phyloP scores from a whole-genome alignment of 345 rosid genomes.

The Eutrema japonicum region DNA sequence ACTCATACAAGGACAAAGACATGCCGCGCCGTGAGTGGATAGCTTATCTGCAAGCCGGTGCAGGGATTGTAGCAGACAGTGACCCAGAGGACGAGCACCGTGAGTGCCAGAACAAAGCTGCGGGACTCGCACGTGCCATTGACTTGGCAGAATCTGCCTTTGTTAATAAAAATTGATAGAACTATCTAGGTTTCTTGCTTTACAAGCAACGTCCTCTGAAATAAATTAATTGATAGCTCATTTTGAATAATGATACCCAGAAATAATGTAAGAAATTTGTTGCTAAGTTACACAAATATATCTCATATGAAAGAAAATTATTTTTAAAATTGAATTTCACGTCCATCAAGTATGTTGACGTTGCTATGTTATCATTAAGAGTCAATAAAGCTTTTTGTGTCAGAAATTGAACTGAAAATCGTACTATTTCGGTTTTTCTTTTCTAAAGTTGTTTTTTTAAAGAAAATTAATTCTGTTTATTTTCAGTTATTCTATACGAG shows the following conservation, averaged over 20 bases:
- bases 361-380: neutral
- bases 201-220: slow-evolving; percentile 5
- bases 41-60: slow-evolving; percentile 86
- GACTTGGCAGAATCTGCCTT: slow-evolving; percentile 82
- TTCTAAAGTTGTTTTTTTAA: no score
- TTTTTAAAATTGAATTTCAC: neutral
- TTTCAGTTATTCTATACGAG: no score
- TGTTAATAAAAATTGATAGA: slow-evolving; percentile 34
- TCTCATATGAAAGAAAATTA: neutral
- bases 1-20: slow-evolving; percentile 62
- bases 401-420: neutral
- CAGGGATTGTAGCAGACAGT: slow-evolving; percentile 87
- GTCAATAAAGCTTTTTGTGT: neutral
- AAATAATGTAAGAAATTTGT: neutral
- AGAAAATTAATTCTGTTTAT: no score
- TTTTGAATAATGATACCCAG: neutral
- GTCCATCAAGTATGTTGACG: neutral
- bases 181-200: slow-evolving; percentile 22
- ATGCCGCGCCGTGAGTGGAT: slow-evolving; percentile 69
- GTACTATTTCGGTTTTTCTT: neutral
- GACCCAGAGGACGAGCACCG: slow-evolving; percentile 71
- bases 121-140: slow-evolving; percentile 75
- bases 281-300: neutral
- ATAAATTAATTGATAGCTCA: neutral
- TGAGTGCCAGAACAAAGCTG: slow-evolving; percentile 81